Conservation (phyloP, 148 eudicot species). For the Fallopia convolvulus region DNA sequence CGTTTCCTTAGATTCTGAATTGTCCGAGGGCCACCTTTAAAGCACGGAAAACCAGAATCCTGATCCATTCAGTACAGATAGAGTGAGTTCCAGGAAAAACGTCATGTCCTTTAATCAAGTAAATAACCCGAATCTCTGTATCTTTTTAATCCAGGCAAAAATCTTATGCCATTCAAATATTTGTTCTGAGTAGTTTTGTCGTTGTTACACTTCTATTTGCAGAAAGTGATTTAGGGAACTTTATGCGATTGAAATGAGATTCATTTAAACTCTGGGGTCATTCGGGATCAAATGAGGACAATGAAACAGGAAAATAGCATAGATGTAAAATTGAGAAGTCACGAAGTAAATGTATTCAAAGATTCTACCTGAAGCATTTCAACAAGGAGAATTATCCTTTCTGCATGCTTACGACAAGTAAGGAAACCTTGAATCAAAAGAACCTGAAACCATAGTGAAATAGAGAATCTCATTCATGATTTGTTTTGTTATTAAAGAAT, state of each 20-base stretch:
- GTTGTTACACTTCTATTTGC: neutral
- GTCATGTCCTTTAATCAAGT: neutral
- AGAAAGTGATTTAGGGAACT: neutral
- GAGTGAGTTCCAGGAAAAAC: neutral
- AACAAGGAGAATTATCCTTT: slow-evolving; percentile 96
- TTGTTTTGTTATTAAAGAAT: neutral
- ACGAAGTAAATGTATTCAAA: neutral
- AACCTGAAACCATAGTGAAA: slow-evolving; percentile 39
- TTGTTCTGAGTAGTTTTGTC: neutral
- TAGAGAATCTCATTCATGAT: neutral
- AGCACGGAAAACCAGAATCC: slow-evolving; percentile 99
- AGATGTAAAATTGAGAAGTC: neutral
- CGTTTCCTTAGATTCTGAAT: slow-evolving; percentile 90
- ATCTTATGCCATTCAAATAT: neutral
- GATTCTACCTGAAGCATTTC: slow-evolving; percentile 90
- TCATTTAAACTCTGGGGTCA: neutral
- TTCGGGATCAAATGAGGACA: neutral
- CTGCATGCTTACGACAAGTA: slow-evolving; percentile 97
- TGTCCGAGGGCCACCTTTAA: slow-evolving; percentile 97
- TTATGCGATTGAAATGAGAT: neutral
- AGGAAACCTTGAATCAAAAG: slow-evolving; percentile 98
- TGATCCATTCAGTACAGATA: slow-evolving; percentile 19
- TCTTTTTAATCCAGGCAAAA: neutral
- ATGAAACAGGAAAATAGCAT: neutral
- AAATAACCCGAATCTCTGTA: neutral